Evolutionary conservation across 2,329 filamentous ascomycete genomes (phyloP).

Genomic region (Trichoderma endophyticum): DNA sequence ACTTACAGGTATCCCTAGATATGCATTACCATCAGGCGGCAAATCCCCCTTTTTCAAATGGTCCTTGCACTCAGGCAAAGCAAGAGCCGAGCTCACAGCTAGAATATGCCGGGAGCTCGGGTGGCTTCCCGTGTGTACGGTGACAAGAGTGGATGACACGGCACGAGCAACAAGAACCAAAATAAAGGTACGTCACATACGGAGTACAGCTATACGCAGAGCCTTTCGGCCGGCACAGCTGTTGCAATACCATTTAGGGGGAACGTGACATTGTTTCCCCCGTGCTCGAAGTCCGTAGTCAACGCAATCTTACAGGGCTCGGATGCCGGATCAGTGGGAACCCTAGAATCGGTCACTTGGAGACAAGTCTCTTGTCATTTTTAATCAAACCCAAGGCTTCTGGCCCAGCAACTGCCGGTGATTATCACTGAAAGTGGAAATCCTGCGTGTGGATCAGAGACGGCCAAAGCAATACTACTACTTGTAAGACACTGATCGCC

Average conservation of each 20-base stretch:
- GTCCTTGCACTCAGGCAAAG: neutral
- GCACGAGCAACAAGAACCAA: neutral
- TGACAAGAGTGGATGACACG: neutral
- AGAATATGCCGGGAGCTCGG: neutral
- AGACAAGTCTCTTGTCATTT: neutral
- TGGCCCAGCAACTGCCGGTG: neutral
- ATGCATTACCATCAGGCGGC: neutral
- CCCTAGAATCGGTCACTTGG: neutral
- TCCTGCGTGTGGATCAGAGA: neutral
- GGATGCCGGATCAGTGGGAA: constrained; percentile 4
- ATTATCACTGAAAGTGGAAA: neutral
- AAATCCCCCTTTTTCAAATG: neutral
- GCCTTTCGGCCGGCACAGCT: neutral
- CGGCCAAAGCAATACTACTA: neutral
- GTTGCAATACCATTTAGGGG: neutral
- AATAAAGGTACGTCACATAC: neutral
- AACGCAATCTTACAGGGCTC: constrained; percentile 8
- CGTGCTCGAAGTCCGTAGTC: neutral
- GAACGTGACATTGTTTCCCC: neutral
- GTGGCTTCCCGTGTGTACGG: neutral
- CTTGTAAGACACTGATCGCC: neutral
- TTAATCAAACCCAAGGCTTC: neutral
- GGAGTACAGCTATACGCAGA: neutral
- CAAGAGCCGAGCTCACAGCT: neutral
- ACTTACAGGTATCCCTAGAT: neutral